These are phyloP conservation scores for Combretum micranthum DNA, from an alignment of 345 rosid species.

Conservation along the genomic window DNA sequence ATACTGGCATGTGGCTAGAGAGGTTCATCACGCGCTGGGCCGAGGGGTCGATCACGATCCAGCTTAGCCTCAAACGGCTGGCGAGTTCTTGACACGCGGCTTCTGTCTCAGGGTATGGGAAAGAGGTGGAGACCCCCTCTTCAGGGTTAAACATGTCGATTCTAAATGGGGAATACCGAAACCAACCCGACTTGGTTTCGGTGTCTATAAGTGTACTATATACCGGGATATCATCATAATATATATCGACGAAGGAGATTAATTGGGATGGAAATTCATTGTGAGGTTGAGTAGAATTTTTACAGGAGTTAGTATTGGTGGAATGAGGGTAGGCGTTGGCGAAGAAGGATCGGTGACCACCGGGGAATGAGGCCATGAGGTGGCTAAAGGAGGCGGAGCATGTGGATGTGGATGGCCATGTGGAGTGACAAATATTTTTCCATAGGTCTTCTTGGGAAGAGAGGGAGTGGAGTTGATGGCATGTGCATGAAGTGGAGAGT, in stretches of 20 bases:
- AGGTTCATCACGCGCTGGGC: conserved; percentile 51
- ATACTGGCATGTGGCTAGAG: conserved; percentile 58
- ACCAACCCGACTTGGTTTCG: conserved; percentile 59
- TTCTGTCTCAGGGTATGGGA: conserved; percentile 27
- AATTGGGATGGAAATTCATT: conserved; percentile 13
- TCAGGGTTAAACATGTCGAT: conserved; percentile 58
- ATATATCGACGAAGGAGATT: conserved; percentile 68
- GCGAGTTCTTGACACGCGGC: conserved; percentile 32
- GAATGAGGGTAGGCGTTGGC: conserved; percentile 39
- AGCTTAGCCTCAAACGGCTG: conserved; percentile 44
- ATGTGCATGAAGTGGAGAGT: conserved; percentile 48
- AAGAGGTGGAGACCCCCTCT: conserved; percentile 47
- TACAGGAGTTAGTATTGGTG: neutral
- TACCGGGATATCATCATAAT: conserved; percentile 30
- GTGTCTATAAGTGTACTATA: conserved; percentile 49
- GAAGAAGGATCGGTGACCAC: conserved; percentile 63
- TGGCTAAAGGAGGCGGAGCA: conserved; percentile 19
- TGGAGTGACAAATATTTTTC: conserved; percentile 41
- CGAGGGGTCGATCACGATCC: conserved; percentile 60
- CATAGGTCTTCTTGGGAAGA: conserved; percentile 41
- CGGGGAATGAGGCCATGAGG: conserved; percentile 31
- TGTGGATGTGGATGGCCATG: conserved; percentile 69
- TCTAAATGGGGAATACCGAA: conserved; percentile 61
- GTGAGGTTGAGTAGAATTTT: neutral
- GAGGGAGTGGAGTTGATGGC: conserved; percentile 40